A percentile compares a stretch with the other conserved stretches of the same genome.
Conservation (phyloP, 2,329 filamentous ascomycete genomes). For the Ceratocystis smalleyi region DNA sequence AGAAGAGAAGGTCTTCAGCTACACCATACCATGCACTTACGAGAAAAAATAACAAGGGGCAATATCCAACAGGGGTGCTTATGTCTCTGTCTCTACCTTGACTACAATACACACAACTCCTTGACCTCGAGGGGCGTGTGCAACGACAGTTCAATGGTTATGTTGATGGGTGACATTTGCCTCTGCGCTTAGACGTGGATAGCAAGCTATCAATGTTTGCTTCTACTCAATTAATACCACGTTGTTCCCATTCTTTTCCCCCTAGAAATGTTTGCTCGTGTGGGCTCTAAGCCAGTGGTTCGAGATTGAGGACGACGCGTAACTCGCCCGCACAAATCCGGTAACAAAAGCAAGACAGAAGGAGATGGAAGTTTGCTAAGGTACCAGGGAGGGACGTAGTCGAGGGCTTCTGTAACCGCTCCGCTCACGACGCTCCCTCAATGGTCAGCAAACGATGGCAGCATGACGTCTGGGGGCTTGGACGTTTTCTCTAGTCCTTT, state of each 20-base stretch:
- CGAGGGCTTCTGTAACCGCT: not conserved
- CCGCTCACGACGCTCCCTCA: not conserved
- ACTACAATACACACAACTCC: not conserved
- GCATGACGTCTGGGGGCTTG: not conserved
- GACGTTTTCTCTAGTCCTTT: not conserved
- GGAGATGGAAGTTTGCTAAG: not conserved
- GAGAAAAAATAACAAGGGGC: not conserved
- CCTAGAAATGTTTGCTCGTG: not conserved
- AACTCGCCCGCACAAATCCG: not conserved
- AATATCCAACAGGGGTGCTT: not conserved
- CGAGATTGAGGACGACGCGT: not conserved
- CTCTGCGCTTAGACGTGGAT: not conserved
- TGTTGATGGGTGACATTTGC: not conserved
- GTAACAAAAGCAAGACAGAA: not conserved
- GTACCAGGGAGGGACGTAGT: not conserved
- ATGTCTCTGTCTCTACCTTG: not conserved
- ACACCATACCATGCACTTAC: not conserved
- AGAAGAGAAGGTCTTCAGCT: not conserved
- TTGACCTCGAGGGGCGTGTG: not conserved
- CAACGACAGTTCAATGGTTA: not conserved
- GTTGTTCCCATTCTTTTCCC: not conserved
- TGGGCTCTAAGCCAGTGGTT: not conserved
- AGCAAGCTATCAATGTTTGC: not conserved
- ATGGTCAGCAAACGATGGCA: not conserved
- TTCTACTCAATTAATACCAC: not conserved